Evolutionary conservation across 2,329 filamentous ascomycete species (phyloP).

Genomic region (Cytospora piceae): DNA sequence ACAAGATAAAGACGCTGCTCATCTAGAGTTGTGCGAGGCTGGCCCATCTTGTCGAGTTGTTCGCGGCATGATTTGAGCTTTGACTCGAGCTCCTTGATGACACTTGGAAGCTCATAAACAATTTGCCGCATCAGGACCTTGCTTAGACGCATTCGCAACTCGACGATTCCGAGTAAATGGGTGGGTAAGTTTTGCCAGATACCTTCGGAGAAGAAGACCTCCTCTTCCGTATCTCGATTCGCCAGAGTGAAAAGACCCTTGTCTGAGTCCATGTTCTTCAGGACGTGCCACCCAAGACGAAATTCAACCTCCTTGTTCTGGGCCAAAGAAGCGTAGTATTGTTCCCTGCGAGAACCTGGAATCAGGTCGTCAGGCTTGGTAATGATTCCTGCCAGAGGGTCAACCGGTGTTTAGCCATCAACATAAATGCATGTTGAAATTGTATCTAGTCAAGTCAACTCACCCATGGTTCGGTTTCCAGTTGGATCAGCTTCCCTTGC

Average conservation of each 20-base stretch:
- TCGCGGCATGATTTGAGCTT: slow-evolving; percentile 27
- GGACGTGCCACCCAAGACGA: slow-evolving; percentile 44
- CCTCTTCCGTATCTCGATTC: slow-evolving; percentile 31
- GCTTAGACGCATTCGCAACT: slow-evolving; percentile 30
- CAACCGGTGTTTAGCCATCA: background rate
- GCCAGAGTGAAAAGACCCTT: slow-evolving; percentile 25
- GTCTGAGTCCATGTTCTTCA: slow-evolving; percentile 45
- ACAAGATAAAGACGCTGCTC: slow-evolving; percentile 41
- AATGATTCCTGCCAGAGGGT: slow-evolving; percentile 46
- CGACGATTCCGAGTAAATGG: slow-evolving; percentile 30
- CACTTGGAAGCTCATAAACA: slow-evolving; percentile 33
- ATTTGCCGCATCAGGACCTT: slow-evolving; percentile 32
- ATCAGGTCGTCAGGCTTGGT: slow-evolving; percentile 55
- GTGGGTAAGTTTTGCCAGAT: slow-evolving; percentile 43
- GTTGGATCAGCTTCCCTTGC: slow-evolving; percentile 43
- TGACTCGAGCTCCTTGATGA: slow-evolving; percentile 32
- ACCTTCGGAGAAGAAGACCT: slow-evolving; percentile 33
- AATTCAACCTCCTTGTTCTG: slow-evolving; percentile 39
- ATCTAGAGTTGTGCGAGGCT: slow-evolving; percentile 19
- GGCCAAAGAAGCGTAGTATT: slow-evolving; percentile 37
- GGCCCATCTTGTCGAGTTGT: slow-evolving; percentile 29
- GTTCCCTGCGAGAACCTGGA: slow-evolving; percentile 40
- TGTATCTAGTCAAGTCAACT: slow-evolving; percentile 47
- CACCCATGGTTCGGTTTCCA: slow-evolving; percentile 52
- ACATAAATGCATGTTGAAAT: background rate